These are phyloP conservation scores for Myotisia sp. DNA, from an alignment of 2,329 filamentous ascomycete genomes.

Conservation along the genomic window DNA sequence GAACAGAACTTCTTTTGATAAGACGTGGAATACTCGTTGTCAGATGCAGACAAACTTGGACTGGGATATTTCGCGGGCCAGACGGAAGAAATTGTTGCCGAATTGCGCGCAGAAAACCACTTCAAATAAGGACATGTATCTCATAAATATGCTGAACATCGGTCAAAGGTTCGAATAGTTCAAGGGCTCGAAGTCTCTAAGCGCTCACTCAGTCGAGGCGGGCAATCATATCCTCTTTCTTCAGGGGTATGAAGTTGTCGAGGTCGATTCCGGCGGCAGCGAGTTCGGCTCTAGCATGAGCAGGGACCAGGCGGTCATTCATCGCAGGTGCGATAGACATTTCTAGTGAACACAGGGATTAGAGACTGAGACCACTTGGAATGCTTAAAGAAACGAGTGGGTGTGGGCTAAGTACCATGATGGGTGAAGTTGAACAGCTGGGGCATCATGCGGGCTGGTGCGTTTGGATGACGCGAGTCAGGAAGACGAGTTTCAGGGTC, in stretches of 20 bases:
- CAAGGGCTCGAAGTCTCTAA: too few species aligned
- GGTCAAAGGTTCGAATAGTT: too few species aligned
- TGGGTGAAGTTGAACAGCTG: slow-evolving; percentile 83
- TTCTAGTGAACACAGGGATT: slow-evolving; percentile 41
- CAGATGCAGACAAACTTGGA: too few species aligned
- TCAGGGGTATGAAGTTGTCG: slow-evolving; percentile 80
- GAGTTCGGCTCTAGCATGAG: slow-evolving; percentile 62
- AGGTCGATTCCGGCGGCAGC: slow-evolving; percentile 72
- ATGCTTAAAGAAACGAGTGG: not conserved
- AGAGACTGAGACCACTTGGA: slow-evolving; percentile 4
- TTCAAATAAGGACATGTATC: slow-evolving; percentile 23
- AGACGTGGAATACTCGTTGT: too few species aligned
- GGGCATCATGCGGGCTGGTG: slow-evolving; percentile 66
- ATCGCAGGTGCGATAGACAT: slow-evolving; percentile 84
- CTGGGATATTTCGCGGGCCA: too few species aligned
- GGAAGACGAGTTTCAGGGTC: slow-evolving; percentile 83
- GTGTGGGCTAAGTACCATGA: slow-evolving; percentile 58
- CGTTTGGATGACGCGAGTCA: slow-evolving; percentile 80
- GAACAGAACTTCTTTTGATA: too few species aligned
- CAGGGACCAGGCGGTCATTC: slow-evolving; percentile 76
- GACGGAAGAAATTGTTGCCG: slow-evolving; percentile 11
- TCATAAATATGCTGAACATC: slow-evolving; percentile 21
- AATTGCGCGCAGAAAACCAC: slow-evolving; percentile 21
- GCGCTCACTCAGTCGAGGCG: slow-evolving; percentile 66
- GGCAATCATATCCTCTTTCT: slow-evolving; percentile 94